Evolutionary conservation across 108 stramenopile species (phyloP).

Genomic region (Conticribra weissflogii): DNA sequence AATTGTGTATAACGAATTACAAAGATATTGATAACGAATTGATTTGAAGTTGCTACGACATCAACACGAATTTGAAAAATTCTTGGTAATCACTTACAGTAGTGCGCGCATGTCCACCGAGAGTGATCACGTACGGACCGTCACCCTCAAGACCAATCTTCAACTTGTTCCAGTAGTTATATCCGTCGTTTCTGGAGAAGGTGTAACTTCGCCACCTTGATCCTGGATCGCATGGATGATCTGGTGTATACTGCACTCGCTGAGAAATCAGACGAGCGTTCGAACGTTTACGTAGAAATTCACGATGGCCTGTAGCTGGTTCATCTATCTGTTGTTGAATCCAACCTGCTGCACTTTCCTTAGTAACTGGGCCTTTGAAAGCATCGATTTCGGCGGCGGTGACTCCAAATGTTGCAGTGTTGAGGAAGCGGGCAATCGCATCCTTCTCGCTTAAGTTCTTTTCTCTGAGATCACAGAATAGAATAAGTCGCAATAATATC

Average conservation of each 20-base stretch:
- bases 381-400: slow-evolving; percentile 28
- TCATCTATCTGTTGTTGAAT: slow-evolving; percentile 49
- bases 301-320: slow-evolving; percentile 45
- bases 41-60: too few relatives aligned
- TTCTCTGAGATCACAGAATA: too few relatives aligned
- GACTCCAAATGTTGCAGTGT: slow-evolving; percentile 68
- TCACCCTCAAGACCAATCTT: slow-evolving; percentile 5
- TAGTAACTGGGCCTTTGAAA: slow-evolving; percentile 14
- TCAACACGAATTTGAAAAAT: too few relatives aligned
- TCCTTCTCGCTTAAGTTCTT: slow-evolving; percentile 13
- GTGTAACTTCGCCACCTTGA: slow-evolving; percentile 43
- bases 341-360: slow-evolving; percentile 44
- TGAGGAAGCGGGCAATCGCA: slow-evolving; percentile 58
- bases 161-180: slow-evolving; percentile 6
- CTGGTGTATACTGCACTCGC: slow-evolving; percentile 5
- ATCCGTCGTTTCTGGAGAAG: slow-evolving; percentile 23
- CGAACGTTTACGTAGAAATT: slow-evolving; percentile 40
- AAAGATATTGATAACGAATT: not conserved
- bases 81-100: slow-evolving; percentile 13
- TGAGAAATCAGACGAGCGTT: slow-evolving; percentile 34
- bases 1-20: not conserved
- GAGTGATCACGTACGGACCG: slow-evolving; percentile 26
- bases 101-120: slow-evolving; percentile 47
- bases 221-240: slow-evolving; percentile 38
- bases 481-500: not conserved